Conservation (phyloP, 495 filamentous ascomycete genomes). For the Jackrogersella minutella region DNA sequence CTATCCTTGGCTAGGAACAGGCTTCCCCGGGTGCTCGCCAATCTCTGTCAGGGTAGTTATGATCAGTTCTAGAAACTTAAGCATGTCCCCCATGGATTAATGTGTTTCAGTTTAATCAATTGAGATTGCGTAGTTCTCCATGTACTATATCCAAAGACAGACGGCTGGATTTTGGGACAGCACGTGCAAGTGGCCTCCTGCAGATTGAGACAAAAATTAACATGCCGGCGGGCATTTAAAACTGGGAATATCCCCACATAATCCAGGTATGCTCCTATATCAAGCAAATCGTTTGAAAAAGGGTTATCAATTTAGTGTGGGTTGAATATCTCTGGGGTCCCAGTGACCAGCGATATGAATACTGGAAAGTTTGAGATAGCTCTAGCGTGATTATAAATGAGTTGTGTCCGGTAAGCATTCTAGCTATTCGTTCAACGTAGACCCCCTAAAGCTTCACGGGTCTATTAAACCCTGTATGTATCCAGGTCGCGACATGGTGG, state of each 20-base stretch:
- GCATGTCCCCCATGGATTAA: constrained; percentile 5
- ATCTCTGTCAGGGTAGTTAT: background rate
- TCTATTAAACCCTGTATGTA: background rate
- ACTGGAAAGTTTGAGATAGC: background rate
- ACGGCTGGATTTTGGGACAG: constrained; percentile 10
- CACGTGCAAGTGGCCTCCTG: constrained; percentile 15
- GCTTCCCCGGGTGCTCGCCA: background rate
- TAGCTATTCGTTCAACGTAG: background rate
- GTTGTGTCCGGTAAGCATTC: background rate
- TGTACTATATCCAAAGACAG: constrained; percentile 19
- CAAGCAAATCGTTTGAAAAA: background rate
- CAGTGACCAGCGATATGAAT: background rate
- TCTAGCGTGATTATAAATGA: background rate
- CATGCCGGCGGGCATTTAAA: constrained; percentile 4
- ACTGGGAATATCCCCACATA: constrained; percentile 1
- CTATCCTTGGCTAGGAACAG: background rate
- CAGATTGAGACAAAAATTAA: constrained; percentile 8
- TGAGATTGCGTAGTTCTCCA: constrained; percentile 16
- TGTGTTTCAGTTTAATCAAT: constrained; percentile 37
- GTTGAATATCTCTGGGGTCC: background rate
- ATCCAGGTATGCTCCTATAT: background rate
- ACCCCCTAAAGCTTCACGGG: background rate
- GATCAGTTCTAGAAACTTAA: constrained; percentile 14
- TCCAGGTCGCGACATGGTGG: background rate
- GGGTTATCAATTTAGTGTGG: background rate